phyloP scores from a whole-genome alignment of 2,329 filamentous ascomycete species.

The Botryotinia globosa region DNA sequence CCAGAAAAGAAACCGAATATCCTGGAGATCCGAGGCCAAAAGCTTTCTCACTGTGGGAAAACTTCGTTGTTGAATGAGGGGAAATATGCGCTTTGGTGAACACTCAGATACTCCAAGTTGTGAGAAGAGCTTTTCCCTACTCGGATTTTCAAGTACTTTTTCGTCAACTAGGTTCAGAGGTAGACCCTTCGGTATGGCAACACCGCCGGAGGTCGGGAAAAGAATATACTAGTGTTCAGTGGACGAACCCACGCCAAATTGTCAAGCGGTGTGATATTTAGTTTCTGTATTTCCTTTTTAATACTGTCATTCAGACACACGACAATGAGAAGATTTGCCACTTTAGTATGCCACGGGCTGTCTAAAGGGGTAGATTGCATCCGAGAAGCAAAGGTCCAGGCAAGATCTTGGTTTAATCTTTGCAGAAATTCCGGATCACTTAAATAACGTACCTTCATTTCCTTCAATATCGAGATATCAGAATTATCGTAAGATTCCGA shows the following conservation, averaged over 20 bases:
- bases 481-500: background rate
- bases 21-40: too few relatives aligned
- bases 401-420: background rate
- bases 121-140: background rate
- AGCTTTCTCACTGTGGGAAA: too few relatives aligned
- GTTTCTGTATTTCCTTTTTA: background rate
- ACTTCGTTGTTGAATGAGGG: background rate
- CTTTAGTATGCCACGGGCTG: background rate
- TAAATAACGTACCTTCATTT: background rate
- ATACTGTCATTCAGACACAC: fast-evolving
- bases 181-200: background rate
- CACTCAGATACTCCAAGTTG: background rate
- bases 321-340: background rate
- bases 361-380: background rate
- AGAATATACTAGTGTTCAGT: background rate
- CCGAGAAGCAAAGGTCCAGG: background rate
- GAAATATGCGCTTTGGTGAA: background rate
- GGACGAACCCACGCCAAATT: background rate
- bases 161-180: background rate
- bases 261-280: background rate
- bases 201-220: background rate
- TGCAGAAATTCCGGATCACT: background rate
- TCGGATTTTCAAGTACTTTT: background rate
- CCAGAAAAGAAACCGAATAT: background rate
- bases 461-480: background rate